Percentiles rank a stretch among this genome's conserved stretches.
These are phyloP conservation scores for Tricholomella constricta DNA, from an alignment of 768 basidiomycete genomes.

Conservation along the genomic window DNA sequence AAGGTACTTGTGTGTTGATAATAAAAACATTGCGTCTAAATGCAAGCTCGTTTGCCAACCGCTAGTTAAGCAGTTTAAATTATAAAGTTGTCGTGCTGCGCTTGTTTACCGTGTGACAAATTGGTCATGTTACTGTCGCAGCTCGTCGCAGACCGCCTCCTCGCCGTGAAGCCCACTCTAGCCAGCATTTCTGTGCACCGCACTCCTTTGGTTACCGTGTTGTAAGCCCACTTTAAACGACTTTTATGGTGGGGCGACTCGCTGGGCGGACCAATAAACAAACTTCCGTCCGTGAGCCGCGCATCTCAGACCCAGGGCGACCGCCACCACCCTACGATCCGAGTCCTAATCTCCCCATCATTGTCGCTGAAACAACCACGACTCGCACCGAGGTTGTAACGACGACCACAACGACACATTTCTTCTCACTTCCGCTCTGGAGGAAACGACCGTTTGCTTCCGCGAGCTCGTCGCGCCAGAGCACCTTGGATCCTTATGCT, in stretches of 20 bases:
- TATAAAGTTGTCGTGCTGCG: too few species aligned
- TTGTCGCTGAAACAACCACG: slow-evolving; percentile 48
- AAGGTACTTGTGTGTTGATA: too few species aligned
- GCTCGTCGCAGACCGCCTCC: too few species aligned
- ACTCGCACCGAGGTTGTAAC: slow-evolving; percentile 49
- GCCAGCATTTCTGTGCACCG: not conserved
- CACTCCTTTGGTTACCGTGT: not conserved
- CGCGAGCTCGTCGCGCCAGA: slow-evolving; percentile 29
- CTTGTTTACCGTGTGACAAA: too few species aligned
- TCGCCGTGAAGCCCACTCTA: not conserved
- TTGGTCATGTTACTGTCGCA: too few species aligned
- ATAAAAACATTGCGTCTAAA: too few species aligned
- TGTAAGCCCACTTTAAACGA: not conserved
- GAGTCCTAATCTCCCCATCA: slow-evolving; percentile 29
- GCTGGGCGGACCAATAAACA: slow-evolving; percentile 9
- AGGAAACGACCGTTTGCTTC: slow-evolving; percentile 48
- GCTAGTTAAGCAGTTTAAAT: too few species aligned
- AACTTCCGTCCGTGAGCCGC: slow-evolving; percentile 6
- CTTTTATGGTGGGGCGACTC: slow-evolving; percentile 29
- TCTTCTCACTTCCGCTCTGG: slow-evolving; percentile 71
- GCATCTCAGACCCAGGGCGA: slow-evolving; percentile 7
- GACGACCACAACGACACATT: slow-evolving; percentile 55
- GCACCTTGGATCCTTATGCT: slow-evolving; percentile 18
- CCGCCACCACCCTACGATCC: slow-evolving; percentile 39
- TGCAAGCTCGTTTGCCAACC: too few species aligned